phyloP scores from a whole-genome alignment of 2,329 filamentous ascomycete genomes.

The Geosmithia putterillii region DNA sequence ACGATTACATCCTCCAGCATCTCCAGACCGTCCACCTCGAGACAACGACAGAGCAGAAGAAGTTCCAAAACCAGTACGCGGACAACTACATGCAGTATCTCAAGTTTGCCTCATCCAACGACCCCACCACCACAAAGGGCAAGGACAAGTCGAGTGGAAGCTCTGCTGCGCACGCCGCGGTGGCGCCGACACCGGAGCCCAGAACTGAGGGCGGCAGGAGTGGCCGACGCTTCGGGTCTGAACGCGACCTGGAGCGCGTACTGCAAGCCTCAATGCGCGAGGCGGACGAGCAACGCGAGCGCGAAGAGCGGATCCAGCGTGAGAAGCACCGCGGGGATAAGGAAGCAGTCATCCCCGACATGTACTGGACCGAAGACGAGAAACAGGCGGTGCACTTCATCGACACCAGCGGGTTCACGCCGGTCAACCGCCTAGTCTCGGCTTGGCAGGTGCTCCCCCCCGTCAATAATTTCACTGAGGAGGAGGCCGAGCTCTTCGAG shows the following conservation, averaged over 20 bases:
- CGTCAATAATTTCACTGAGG: conserved; percentile 60
- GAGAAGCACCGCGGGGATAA: conserved; percentile 64
- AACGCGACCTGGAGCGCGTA: conserved; percentile 61
- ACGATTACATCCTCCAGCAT: conserved; percentile 31
- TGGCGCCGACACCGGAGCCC: conserved; percentile 34
- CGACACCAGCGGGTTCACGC: conserved; percentile 53
- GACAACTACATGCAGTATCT: conserved; percentile 39
- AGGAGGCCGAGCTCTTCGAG: conserved; percentile 60
- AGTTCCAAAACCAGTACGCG: conserved; percentile 27
- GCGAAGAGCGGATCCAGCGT: conserved; percentile 50
- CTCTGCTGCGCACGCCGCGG: conserved; percentile 15
- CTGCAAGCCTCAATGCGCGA: conserved; percentile 60
- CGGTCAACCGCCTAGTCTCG: conserved; percentile 53
- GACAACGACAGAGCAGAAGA: conserved; percentile 23
- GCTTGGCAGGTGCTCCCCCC: conserved; percentile 63
- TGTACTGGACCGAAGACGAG: conserved; percentile 52
- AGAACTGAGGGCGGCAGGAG: conserved; percentile 43
- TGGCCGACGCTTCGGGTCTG: conserved; percentile 51
- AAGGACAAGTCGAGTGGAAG: conserved; percentile 37
- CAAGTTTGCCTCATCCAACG: conserved; percentile 41
- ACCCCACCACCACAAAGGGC: conserved; percentile 40
- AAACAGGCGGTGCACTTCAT: conserved; percentile 45
- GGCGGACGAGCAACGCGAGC: conserved; percentile 58
- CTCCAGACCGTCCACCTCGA: conserved; percentile 27
- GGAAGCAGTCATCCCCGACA: conserved; percentile 61